Evolutionary conservation across 2,329 filamentous ascomycete species (phyloP).

Genomic region (Pseudocercospora crystallina): DNA sequence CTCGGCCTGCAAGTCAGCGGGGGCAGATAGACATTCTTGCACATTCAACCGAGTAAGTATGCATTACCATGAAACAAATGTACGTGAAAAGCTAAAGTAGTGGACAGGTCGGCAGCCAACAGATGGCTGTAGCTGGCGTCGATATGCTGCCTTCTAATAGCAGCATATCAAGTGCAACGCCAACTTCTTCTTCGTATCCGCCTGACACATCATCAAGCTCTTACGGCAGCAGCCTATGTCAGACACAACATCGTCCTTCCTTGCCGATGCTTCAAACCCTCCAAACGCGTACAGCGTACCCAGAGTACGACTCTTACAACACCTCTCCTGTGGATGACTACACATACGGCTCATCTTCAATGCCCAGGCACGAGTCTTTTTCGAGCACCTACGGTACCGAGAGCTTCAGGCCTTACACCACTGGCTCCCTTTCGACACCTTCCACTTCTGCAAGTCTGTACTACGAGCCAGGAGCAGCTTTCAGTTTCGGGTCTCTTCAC

Average conservation of each 20-base stretch:
- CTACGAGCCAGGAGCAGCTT: slow-evolving; percentile 29
- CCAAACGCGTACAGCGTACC: slow-evolving; percentile 28
- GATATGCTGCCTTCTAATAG: slow-evolving; percentile 18
- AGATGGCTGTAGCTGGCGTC: slow-evolving; percentile 17
- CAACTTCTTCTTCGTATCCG: slow-evolving; percentile 15
- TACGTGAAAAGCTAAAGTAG: slow-evolving; percentile 1
- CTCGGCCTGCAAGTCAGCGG: slow-evolving; percentile 75
- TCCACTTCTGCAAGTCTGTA: slow-evolving; percentile 25
- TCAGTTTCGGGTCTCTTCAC: slow-evolving; percentile 31
- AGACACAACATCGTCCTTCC: slow-evolving; percentile 25
- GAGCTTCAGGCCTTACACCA: slow-evolving; percentile 30
- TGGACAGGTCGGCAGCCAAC: slow-evolving; percentile 20
- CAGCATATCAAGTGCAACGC: slow-evolving; percentile 7
- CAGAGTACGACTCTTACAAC: slow-evolving; percentile 32
- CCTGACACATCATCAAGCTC: slow-evolving; percentile 14
- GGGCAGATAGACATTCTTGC: slow-evolving; percentile 61
- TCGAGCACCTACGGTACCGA: slow-evolving; percentile 28
- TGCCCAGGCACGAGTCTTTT: slow-evolving; percentile 28
- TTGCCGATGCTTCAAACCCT: slow-evolving; percentile 21
- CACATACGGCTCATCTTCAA: slow-evolving; percentile 25
- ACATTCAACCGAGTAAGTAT: slow-evolving; percentile 71
- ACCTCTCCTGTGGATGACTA: slow-evolving; percentile 31
- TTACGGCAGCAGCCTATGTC: slow-evolving; percentile 16
- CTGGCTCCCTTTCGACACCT: slow-evolving; percentile 27
- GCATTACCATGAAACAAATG: not conserved